Conservation (phyloP, 305 asterid species). For the Plantago rigida region DNA sequence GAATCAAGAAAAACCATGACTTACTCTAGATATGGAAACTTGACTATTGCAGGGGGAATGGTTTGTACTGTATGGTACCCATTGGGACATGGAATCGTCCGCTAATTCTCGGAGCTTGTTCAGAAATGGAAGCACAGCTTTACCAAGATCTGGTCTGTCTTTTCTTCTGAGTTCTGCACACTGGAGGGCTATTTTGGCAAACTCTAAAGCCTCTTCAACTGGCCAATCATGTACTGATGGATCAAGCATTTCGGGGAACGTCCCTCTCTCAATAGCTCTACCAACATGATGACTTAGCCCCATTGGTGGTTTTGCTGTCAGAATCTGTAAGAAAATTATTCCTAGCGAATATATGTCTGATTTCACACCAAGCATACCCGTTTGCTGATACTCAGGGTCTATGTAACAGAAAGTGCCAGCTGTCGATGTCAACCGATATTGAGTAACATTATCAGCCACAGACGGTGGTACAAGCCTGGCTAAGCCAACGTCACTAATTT, state of each 20-base stretch:
- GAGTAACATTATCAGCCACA: constrained; percentile 59
- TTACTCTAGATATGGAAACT: constrained; percentile 51
- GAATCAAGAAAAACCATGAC: constrained; percentile 21
- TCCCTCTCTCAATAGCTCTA: constrained; percentile 48
- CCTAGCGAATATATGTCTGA: constrained; percentile 66
- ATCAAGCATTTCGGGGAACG: constrained; percentile 47
- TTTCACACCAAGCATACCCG: constrained; percentile 77
- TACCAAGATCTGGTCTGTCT: constrained; percentile 67
- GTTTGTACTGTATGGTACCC: constrained; percentile 24
- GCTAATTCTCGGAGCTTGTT: constrained; percentile 49
- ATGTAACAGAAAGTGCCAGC: constrained; percentile 76
- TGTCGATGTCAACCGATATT: constrained; percentile 60
- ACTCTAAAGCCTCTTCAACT: constrained; percentile 39
- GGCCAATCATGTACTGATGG: constrained; percentile 59
- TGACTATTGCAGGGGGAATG: constrained; percentile 46
- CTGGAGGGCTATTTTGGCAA: constrained; percentile 44
- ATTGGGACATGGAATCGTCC: constrained; percentile 34
- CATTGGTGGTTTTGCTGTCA: constrained; percentile 58
- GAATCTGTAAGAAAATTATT: constrained; percentile 53
- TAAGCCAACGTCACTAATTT: constrained; percentile 62
- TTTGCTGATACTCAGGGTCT: constrained; percentile 68
- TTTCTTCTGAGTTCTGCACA: constrained; percentile 58
- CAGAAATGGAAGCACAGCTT: constrained; percentile 45
- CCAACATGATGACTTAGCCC: constrained; percentile 56
- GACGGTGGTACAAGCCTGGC: constrained; percentile 71